A percentile compares a stretch with the other conserved stretches of the same genome.
phyloP scores from a whole-genome alignment of 768 basidiomycete species.

The Amanita jacksonii region DNA sequence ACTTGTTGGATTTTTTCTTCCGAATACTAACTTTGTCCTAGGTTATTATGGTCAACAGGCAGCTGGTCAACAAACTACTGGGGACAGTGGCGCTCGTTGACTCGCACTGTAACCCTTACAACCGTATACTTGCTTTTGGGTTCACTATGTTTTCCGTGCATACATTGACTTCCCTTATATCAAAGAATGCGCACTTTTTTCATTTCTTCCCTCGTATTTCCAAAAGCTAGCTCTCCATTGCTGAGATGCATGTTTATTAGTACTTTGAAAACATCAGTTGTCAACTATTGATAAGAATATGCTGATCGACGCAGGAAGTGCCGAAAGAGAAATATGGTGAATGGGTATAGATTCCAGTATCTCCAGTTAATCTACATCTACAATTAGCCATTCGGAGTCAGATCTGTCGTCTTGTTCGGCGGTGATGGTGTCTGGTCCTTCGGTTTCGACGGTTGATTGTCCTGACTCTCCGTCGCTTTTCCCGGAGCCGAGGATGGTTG shows the following conservation, averaged over 20 bases:
- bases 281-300: neutral
- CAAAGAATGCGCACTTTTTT: constrained; percentile 3
- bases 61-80: constrained; percentile 46
- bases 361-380: constrained; percentile 25
- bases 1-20: constrained; percentile 9
- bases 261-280: constrained; percentile 8
- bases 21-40: constrained; percentile 18
- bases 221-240: constrained; percentile 2
- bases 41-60: constrained; percentile 80
- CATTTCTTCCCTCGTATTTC: constrained; percentile 7
- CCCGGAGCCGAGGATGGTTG: constrained; percentile 40
- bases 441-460: constrained; percentile 35
- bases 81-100: constrained; percentile 47
- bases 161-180: constrained; percentile 1
- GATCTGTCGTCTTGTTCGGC: constrained; percentile 58
- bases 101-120: constrained; percentile 14
- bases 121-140: constrained; percentile 1
- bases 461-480: constrained; percentile 56
- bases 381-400: constrained; percentile 89
- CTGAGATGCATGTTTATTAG: constrained; percentile 13
- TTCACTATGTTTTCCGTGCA: neutral
- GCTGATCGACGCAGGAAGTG: neutral
- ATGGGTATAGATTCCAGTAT: constrained; percentile 24
- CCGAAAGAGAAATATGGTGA: constrained; percentile 10
- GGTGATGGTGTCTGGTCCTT: constrained; percentile 72